Conservation (phyloP, 192 early-diverging fungal genomes). For the Backusella liffmaniae region DNA sequence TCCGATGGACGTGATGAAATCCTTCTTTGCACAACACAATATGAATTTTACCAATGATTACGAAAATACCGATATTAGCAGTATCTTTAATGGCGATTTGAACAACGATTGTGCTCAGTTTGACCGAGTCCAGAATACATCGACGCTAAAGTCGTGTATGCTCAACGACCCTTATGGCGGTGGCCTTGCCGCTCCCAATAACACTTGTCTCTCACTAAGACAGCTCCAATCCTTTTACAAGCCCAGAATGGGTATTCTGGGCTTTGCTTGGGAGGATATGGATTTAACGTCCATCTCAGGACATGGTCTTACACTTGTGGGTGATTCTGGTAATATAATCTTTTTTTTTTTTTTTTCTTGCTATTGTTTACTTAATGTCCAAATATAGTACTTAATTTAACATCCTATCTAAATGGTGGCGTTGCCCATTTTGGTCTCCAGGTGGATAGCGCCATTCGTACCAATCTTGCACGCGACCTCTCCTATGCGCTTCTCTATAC, state of each 20-base stretch:
- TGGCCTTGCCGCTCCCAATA: slow-evolving; percentile 3
- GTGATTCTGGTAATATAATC: slow-evolving; percentile 19
- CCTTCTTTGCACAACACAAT: slow-evolving; percentile 17
- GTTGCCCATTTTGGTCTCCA: slow-evolving; percentile 15
- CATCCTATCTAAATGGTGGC: slow-evolving; percentile 19
- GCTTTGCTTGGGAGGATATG: slow-evolving; percentile 35
- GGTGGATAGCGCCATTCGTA: slow-evolving; percentile 7
- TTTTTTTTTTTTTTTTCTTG: slow-evolving; percentile 11
- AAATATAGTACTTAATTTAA: slow-evolving; percentile 37
- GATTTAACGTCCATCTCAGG: not conserved
- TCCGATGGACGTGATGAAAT: slow-evolving; percentile 10
- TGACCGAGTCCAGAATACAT: not conserved
- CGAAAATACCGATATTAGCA: slow-evolving; percentile 29
- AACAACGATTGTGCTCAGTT: slow-evolving; percentile 13
- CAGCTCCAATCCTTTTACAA: slow-evolving; percentile 5
- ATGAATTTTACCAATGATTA: slow-evolving; percentile 33
- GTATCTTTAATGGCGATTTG: slow-evolving; percentile 33
- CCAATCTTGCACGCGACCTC: slow-evolving; percentile 18
- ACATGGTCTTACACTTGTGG: slow-evolving; percentile 17
- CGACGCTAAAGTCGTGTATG: not conserved
- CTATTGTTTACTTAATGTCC: not conserved
- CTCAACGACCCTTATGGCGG: slow-evolving; percentile 28
- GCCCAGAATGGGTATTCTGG: slow-evolving; percentile 4
- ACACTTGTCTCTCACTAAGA: slow-evolving; percentile 22
- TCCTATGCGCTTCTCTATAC: slow-evolving; percentile 28